These are phyloP conservation scores for Penicillium sp. DNA, from an alignment of 2,329 filamentous ascomycete genomes.

Conservation along the genomic window DNA sequence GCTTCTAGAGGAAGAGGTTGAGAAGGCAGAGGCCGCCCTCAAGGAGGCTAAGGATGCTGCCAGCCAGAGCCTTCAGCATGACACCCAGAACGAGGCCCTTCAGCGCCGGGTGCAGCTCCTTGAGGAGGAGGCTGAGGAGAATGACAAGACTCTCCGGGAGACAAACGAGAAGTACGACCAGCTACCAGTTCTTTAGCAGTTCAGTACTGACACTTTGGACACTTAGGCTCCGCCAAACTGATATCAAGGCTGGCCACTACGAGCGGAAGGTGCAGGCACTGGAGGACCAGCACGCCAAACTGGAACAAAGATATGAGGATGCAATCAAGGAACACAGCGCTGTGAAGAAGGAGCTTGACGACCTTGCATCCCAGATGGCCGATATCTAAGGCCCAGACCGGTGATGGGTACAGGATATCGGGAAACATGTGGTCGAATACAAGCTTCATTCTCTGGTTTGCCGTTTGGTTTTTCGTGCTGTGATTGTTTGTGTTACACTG, in stretches of 20 bases:
- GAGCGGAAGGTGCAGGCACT: constrained; percentile 98
- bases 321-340: constrained; percentile 80
- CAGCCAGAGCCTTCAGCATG: constrained; percentile 70
- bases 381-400: constrained; percentile 60
- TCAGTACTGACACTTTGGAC: constrained; percentile 13
- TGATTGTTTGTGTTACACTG: constrained; percentile 21
- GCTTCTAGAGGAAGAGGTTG: constrained; percentile 78
- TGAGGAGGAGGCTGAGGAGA: constrained; percentile 94
- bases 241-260: constrained; percentile 97
- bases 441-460: constrained; percentile 20
- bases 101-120: constrained; percentile 88
- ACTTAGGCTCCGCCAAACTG: constrained; percentile 85
- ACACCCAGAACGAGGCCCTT: constrained; percentile 83
- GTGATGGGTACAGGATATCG: constrained; percentile 26
- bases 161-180: constrained; percentile 89
- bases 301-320: constrained; percentile 97
- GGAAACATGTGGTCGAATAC: constrained; percentile 24
- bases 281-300: constrained; percentile 81
- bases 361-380: constrained; percentile 83
- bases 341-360: constrained; percentile 81
- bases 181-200: background rate
- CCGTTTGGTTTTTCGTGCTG: constrained; percentile 23
- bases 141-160: constrained; percentile 91
- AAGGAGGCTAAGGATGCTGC: constrained; percentile 81
- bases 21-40: constrained; percentile 77